Evolutionary conservation across 2,329 filamentous ascomycete species (phyloP).

Genomic region (Sarocladium brachiariae): DNA sequence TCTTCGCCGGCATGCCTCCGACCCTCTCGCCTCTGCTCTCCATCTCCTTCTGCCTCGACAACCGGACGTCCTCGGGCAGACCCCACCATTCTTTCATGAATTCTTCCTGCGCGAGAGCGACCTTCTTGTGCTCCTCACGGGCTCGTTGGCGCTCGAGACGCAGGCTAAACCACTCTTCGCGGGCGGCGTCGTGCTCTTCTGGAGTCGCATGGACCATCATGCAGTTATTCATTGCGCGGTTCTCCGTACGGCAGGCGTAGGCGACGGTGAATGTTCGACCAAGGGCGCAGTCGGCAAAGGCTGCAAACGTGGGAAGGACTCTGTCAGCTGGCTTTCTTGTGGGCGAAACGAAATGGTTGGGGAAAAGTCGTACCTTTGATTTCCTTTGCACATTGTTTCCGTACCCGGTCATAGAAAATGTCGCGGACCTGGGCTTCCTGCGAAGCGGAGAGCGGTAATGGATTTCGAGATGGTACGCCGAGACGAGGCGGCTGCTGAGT

Average conservation of each 20-base stretch:
- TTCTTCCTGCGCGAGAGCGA: constrained; percentile 55
- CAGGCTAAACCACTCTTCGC: constrained; percentile 87
- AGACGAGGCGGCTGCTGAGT: constrained; percentile 26
- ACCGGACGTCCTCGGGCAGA: constrained; percentile 48
- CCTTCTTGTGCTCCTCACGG: constrained; percentile 55
- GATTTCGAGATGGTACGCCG: constrained; percentile 61
- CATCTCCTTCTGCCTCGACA: constrained; percentile 42
- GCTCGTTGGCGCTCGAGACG: constrained; percentile 63
- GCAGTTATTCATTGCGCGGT: constrained; percentile 85
- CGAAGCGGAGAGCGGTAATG: constrained; percentile 72
- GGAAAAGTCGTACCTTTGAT: constrained; percentile 55
- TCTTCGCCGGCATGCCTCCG: constrained; percentile 42
- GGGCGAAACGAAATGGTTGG: not conserved
- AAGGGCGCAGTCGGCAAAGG: constrained; percentile 84
- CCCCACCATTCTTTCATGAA: constrained; percentile 65
- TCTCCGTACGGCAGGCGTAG: constrained; percentile 74
- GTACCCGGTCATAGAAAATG: constrained; percentile 73
- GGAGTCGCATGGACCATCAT: constrained; percentile 84
- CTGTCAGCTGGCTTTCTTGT: not conserved
- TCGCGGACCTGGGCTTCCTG: constrained; percentile 79
- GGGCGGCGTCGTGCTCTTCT: constrained; percentile 76
- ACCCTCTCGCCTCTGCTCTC: constrained; percentile 50
- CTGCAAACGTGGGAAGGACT: constrained; percentile 37
- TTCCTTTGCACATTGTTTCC: constrained; percentile 66
- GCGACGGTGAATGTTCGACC: constrained; percentile 81